Percentiles rank a stretch among this genome's conserved stretches.
phyloP scores from a whole-genome alignment of 768 basidiomycete genomes.

The Favolaschia claudopus region DNA sequence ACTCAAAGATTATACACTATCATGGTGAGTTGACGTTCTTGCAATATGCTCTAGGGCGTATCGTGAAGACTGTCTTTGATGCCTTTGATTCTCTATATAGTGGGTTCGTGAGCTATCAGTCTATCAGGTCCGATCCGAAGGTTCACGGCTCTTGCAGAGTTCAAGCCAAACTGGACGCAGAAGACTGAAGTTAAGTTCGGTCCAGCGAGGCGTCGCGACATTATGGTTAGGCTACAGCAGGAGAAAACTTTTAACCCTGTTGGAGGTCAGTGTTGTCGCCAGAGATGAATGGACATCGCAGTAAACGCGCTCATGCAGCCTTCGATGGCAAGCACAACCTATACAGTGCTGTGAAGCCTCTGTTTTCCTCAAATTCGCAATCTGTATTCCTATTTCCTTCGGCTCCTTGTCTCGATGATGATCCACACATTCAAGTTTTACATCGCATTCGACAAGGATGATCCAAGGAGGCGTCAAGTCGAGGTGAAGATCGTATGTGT shows the following conservation, averaged over 20 bases:
- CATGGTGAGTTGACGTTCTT: background rate
- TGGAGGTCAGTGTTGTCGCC: conserved; percentile 31
- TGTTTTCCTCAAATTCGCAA: no score
- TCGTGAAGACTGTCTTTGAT: no score
- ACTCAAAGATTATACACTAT: background rate
- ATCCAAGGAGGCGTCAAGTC: no score
- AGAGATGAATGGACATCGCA: background rate
- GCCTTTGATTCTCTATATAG: no score
- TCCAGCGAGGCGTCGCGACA: conserved; percentile 35
- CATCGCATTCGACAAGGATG: no score
- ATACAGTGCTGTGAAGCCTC: no score
- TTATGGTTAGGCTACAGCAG: conserved; percentile 39
- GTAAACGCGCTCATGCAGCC: conserved; percentile 19
- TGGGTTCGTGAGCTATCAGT: background rate
- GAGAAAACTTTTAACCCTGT: conserved; percentile 32
- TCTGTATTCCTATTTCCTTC: no score
- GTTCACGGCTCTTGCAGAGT: conserved; percentile 28
- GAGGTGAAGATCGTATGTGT: no score
- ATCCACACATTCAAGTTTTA: no score
- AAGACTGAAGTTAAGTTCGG: conserved; percentile 31
- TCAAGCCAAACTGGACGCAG: conserved; percentile 32
- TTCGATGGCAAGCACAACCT: conserved; percentile 46
- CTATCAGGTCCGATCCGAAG: no score
- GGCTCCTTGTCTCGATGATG: no score
- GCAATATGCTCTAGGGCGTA: no score